A percentile compares a stretch with the other conserved stretches of the same genome.
phyloP scores from a whole-genome alignment of 2,329 filamentous ascomycete species.

The Xylariaceae sp. region DNA sequence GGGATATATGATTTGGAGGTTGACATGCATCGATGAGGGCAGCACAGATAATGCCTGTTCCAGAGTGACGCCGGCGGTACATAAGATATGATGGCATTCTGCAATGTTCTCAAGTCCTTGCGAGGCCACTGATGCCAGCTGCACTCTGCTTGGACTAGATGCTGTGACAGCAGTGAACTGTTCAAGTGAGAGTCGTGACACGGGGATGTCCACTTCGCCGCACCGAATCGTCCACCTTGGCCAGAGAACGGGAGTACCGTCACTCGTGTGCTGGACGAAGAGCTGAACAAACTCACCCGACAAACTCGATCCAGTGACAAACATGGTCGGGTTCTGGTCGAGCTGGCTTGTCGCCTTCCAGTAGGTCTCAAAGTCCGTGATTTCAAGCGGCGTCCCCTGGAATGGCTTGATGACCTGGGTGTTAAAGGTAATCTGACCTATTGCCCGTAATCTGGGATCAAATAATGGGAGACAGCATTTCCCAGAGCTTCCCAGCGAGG shows the following conservation, averaged over 20 bases:
- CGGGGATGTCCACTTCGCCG: slow-evolving; percentile 73
- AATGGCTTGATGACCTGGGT: slow-evolving; percentile 98
- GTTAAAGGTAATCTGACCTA: slow-evolving; percentile 90
- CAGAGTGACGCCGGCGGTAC: slow-evolving; percentile 73
- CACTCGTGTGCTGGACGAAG: slow-evolving; percentile 86
- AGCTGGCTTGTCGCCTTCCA: slow-evolving; percentile 98
- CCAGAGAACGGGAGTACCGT: slow-evolving; percentile 82
- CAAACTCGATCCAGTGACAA: slow-evolving; percentile 91
- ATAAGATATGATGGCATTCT: slow-evolving; percentile 67
- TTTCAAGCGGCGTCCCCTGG: slow-evolving; percentile 84
- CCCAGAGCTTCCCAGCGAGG: slow-evolving; percentile 69
- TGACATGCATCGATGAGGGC: slow-evolving; percentile 77
- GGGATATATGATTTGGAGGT: slow-evolving; percentile 89
- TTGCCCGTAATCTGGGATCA: slow-evolving; percentile 83
- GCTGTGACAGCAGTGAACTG: slow-evolving; percentile 60
- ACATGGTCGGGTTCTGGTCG: slow-evolving; percentile 76
- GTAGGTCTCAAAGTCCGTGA: slow-evolving; percentile 97
- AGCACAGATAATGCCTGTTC: slow-evolving; percentile 71
- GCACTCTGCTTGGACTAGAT: slow-evolving; percentile 35
- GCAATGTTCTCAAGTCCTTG: slow-evolving; percentile 54
- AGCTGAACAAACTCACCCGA: slow-evolving; percentile 93
- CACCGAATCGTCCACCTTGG: slow-evolving; percentile 77
- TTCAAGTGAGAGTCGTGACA: slow-evolving; percentile 71
- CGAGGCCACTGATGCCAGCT: slow-evolving; percentile 38
- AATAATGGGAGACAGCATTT: slow-evolving; percentile 85